phyloP scores from a whole-genome alignment of 2,329 filamentous ascomycete species.

The Paraphaeosphaeria minitans region DNA sequence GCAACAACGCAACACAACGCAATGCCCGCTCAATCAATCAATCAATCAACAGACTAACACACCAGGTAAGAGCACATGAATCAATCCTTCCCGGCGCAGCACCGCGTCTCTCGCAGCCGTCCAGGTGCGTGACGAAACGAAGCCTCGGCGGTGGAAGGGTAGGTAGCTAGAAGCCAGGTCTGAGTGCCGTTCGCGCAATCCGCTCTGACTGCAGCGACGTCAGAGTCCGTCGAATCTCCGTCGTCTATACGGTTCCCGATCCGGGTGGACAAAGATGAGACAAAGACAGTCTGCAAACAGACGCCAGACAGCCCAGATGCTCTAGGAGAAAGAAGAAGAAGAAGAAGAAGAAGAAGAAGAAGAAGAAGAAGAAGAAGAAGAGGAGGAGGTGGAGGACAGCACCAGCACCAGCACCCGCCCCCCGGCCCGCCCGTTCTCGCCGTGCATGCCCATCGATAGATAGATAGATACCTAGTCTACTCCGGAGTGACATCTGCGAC shows the following conservation, averaged over 20 bases:
- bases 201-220: background rate
- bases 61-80: slow-evolving; percentile 13
- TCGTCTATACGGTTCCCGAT: background rate
- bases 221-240: slow-evolving; percentile 6
- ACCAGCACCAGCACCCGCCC: background rate
- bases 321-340: background rate
- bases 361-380: background rate
- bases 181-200: background rate
- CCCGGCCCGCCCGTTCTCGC: slow-evolving; percentile 9
- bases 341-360: background rate
- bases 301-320: background rate
- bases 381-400: too few species aligned
- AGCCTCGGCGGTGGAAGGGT: too few species aligned
- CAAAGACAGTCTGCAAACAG: background rate
- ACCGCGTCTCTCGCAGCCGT: background rate
- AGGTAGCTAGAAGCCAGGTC: too few species aligned
- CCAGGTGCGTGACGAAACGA: background rate
- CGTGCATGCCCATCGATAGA: slow-evolving; percentile 9
- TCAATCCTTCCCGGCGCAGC: slow-evolving; percentile 20
- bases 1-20: background rate
- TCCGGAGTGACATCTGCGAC: slow-evolving; percentile 15
- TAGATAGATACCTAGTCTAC: too few species aligned
- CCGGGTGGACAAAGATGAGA: background rate
- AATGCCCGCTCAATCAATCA: background rate
- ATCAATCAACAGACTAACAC: background rate